Evolutionary conservation across 768 basidiomycete genomes (phyloP).

Genomic region (Porphyrellus cyaneotinctus): DNA sequence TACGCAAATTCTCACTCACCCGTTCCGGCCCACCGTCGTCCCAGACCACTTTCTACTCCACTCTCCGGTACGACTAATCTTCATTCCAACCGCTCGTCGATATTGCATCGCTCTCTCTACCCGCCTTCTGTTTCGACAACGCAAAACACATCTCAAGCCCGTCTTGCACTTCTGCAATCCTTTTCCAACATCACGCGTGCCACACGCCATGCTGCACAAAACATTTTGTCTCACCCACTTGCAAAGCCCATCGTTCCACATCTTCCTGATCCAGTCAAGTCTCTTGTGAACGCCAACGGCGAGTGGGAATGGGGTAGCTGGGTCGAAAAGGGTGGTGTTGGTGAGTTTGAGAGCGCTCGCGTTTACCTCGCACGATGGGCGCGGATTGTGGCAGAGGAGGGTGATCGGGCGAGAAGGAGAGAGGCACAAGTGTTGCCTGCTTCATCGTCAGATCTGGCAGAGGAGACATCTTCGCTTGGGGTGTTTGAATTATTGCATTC

Average conservation of each 20-base stretch:
- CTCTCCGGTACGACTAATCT: constrained; percentile 40
- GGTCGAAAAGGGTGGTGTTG: constrained; percentile 90
- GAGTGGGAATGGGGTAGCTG: constrained; percentile 93
- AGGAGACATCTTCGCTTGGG: constrained; percentile 72
- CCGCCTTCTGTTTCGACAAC: constrained; percentile 49
- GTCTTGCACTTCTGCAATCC: constrained; percentile 82
- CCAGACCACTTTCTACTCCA: constrained; percentile 53
- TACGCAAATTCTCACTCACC: constrained; percentile 76
- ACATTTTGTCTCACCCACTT: constrained; percentile 91
- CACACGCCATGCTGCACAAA: constrained; percentile 90
- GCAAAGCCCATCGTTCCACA: constrained; percentile 96
- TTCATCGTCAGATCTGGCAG: constrained; percentile 43
- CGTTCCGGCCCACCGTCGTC: constrained; percentile 77
- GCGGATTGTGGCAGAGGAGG: constrained; percentile 94
- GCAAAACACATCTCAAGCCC: constrained; percentile 62
- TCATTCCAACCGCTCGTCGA: constrained; percentile 65
- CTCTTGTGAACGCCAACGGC: constrained; percentile 83
- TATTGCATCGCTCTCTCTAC: constrained; percentile 73
- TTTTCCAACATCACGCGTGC: constrained; percentile 93
- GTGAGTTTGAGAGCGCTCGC: constrained; percentile 93
- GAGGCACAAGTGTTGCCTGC: constrained; percentile 71
- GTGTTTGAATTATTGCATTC: constrained; percentile 85
- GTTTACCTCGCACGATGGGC: constrained; percentile 98
- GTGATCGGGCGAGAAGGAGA: constrained; percentile 78
- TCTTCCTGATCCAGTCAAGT: constrained; percentile 89